Evolutionary conservation across 441 rosid genomes (phyloP).

Genomic region (Pelargonium exstipulatum): DNA sequence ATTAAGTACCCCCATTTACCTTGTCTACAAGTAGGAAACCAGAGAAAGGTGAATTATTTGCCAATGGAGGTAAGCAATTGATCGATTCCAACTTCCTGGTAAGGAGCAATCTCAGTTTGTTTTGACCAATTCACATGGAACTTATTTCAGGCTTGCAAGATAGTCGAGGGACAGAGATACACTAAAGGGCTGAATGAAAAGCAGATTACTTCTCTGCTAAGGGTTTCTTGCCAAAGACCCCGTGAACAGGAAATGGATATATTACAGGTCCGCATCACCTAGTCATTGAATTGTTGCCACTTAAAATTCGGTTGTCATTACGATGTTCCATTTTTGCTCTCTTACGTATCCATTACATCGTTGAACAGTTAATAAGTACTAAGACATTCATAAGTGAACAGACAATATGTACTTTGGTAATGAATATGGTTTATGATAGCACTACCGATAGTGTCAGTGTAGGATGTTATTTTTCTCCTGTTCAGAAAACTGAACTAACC

Average conservation of each 20-base stretch:
- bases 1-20: conserved; percentile 37
- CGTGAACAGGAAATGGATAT: conserved; percentile 35
- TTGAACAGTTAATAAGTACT: not conserved
- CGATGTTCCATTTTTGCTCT: not conserved
- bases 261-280: conserved; percentile 29
- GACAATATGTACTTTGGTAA: not conserved
- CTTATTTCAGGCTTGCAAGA: conserved; percentile 39
- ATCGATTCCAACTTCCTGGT: not conserved
- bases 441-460: not conserved
- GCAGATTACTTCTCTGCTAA: conserved; percentile 44
- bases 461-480: not conserved
- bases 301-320: not conserved
- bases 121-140: not conserved
- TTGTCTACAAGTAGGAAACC: conserved; percentile 47
- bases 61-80: conserved; percentile 41
- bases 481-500: not conserved
- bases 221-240: conserved; percentile 47
- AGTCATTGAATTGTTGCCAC: not conserved
- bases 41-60: conserved; percentile 38
- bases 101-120: conserved; percentile 5
- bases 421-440: no score
- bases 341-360: not conserved
- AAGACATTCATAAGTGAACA: not conserved
- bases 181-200: conserved; percentile 44
- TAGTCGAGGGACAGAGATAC: conserved; percentile 45